Evolutionary conservation across 2,329 filamentous ascomycete genomes (phyloP).

Genomic region (Colletotrichum destructivum): DNA sequence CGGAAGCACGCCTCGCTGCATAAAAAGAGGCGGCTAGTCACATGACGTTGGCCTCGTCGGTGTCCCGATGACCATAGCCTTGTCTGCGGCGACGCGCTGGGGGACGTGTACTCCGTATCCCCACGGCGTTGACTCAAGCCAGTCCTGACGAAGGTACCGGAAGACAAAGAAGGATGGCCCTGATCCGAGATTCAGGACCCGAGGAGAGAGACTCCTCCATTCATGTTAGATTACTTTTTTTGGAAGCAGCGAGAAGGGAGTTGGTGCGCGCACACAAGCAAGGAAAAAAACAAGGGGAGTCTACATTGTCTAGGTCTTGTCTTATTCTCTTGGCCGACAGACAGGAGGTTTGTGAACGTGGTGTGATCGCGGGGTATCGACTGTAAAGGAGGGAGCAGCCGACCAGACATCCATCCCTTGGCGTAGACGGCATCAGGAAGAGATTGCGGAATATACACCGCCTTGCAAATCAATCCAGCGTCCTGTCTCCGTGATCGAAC

Average conservation of each 20-base stretch:
- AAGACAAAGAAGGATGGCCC: background rate
- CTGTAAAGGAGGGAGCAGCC: too few species aligned
- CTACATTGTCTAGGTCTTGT: slow-evolving; percentile 12
- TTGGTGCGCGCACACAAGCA: background rate
- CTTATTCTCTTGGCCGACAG: background rate
- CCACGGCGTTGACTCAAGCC: background rate
- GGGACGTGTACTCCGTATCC: background rate
- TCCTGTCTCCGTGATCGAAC: background rate
- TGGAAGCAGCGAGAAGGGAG: slow-evolving; percentile 14
- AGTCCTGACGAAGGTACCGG: background rate
- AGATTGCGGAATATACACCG: slow-evolving; percentile 17
- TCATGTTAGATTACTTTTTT: slow-evolving; percentile 14
- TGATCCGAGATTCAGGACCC: background rate
- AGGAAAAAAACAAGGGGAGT: slow-evolving; percentile 4
- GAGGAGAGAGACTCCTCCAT: background rate
- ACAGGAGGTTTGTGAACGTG: slow-evolving; percentile 6
- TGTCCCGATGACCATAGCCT: slow-evolving; percentile 15
- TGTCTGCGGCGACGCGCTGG: slow-evolving; percentile 21
- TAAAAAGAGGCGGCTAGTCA: slow-evolving; percentile 16
- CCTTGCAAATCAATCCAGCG: background rate
- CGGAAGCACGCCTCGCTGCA: background rate
- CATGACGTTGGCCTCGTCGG: slow-evolving; percentile 33
- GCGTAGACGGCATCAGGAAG: slow-evolving; percentile 18
- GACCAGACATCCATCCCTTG: background rate
- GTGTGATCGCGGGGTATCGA: background rate